Conservation (phyloP, 75 land plant species). For the Picea sitchensis region DNA sequence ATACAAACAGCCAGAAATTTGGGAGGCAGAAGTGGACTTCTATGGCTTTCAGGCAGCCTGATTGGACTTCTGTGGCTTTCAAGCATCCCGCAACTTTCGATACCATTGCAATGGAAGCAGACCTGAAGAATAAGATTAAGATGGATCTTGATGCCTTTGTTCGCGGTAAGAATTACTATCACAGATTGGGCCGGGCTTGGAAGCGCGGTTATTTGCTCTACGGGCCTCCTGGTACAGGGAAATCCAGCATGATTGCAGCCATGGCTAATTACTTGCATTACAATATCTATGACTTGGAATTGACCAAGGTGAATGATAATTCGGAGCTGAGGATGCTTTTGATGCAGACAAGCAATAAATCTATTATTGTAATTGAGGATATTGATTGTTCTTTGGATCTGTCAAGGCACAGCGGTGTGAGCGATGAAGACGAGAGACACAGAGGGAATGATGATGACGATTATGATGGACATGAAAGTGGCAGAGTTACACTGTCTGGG, state of each 20-base stretch:
- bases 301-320: conserved; percentile 34
- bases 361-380: conserved; percentile 54
- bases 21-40: conserved; percentile 45
- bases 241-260: conserved; percentile 79
- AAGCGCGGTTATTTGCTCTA: conserved; percentile 78
- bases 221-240: conserved; percentile 85
- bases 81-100: conserved; percentile 65
- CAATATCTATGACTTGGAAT: conserved; percentile 78
- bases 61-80: conserved; percentile 62
- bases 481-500: conserved; percentile 41
- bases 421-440: neutral
- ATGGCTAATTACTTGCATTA: conserved; percentile 61
- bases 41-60: conserved; percentile 55
- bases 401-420: neutral
- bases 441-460: conserved; percentile 12
- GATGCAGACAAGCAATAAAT: conserved; percentile 26
- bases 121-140: conserved; percentile 34
- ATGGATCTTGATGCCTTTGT: conserved; percentile 57
- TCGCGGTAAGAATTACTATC: conserved; percentile 56
- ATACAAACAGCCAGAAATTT: conserved; percentile 18
- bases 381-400: conserved; percentile 37
- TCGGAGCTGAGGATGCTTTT: conserved; percentile 30
- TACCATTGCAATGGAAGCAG: conserved; percentile 57
- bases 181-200: conserved; percentile 74
- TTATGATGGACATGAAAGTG: conserved; percentile 16